Percentiles rank a stretch among this genome's conserved stretches.
phyloP scores from a whole-genome alignment of 1,139 yeast genomes.

The Yamadazyma songkhlaensis region DNA sequence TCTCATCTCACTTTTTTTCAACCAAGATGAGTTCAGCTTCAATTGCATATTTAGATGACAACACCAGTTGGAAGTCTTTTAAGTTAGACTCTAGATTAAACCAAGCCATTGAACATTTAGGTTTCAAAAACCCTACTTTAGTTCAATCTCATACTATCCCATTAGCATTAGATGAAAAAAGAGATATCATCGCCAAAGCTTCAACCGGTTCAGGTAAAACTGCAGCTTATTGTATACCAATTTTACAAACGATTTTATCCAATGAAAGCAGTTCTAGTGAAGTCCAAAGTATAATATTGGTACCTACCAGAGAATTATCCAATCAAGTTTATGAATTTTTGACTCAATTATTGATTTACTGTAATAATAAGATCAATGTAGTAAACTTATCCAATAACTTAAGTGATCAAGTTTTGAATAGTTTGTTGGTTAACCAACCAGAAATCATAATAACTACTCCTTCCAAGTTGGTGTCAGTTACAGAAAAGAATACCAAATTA shows the following conservation, averaged over 20 bases:
- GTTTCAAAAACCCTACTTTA: slow-evolving; percentile 81
- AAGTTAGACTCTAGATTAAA: slow-evolving; percentile 75
- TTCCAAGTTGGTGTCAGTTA: slow-evolving; percentile 61
- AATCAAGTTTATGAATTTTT: slow-evolving; percentile 77
- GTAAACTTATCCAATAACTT: slow-evolving; percentile 74
- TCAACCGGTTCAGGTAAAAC: slow-evolving; percentile 93
- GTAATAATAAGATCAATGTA: slow-evolving; percentile 64
- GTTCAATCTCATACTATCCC: slow-evolving; percentile 93
- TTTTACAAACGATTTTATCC: slow-evolving; percentile 62
- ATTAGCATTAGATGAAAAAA: slow-evolving; percentile 78
- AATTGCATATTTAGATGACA: slow-evolving; percentile 66
- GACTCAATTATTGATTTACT: slow-evolving; percentile 64
- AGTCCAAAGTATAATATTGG: slow-evolving; percentile 61
- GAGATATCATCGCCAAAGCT: slow-evolving; percentile 86
- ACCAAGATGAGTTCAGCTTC: slow-evolving; percentile 33
- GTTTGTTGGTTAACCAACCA: slow-evolving; percentile 71
- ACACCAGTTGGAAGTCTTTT: slow-evolving; percentile 67
- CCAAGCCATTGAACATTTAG: slow-evolving; percentile 82
- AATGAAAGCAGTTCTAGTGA: slow-evolving; percentile 23
- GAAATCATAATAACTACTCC: slow-evolving; percentile 89
- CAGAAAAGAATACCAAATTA: slow-evolving; percentile 47
- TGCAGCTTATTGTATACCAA: slow-evolving; percentile 78
- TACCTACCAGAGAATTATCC: slow-evolving; percentile 83
- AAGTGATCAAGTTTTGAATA: slow-evolving; percentile 68
- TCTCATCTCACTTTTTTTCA: not conserved